These are phyloP conservation scores for Lactarius deliciosus DNA, from an alignment of 768 basidiomycete genomes.

Conservation along the genomic window DNA sequence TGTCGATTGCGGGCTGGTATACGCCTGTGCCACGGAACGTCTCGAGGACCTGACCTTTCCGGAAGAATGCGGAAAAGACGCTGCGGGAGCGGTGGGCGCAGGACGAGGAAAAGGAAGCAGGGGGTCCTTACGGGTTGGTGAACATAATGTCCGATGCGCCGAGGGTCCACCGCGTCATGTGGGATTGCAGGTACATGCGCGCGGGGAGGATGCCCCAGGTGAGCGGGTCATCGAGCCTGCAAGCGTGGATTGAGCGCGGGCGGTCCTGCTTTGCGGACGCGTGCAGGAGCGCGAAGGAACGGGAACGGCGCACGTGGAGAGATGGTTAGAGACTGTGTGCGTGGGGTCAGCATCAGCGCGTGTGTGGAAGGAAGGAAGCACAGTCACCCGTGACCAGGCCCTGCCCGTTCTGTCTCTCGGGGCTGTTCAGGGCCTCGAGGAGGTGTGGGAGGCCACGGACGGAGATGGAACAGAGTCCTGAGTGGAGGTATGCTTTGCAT, in stretches of 20 bases:
- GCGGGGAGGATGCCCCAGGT: slow-evolving; percentile 85
- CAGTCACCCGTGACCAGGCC: slow-evolving; percentile 70
- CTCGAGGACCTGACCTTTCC: slow-evolving; percentile 87
- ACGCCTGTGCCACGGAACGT: slow-evolving; percentile 90
- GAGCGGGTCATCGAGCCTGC: slow-evolving; percentile 78
- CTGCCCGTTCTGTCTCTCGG: slow-evolving; percentile 48
- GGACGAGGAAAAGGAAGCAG: slow-evolving; percentile 7
- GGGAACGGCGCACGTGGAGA: slow-evolving; percentile 68
- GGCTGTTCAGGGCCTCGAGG: slow-evolving; percentile 54
- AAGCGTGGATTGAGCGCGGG: slow-evolving; percentile 8
- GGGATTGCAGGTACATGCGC: slow-evolving; percentile 54
- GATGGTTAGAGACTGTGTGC: slow-evolving; percentile 81
- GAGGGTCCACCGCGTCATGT: slow-evolving; percentile 82
- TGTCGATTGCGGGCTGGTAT: slow-evolving; percentile 82
- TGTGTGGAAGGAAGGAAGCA: slow-evolving; percentile 6
- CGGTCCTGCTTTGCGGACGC: neutral
- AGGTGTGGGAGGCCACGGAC: slow-evolving; percentile 72
- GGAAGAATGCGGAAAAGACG: slow-evolving; percentile 81
- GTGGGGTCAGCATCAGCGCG: slow-evolving; percentile 2
- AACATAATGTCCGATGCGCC: slow-evolving; percentile 95
- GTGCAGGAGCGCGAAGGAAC: slow-evolving; percentile 21
- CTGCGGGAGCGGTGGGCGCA: slow-evolving; percentile 45
- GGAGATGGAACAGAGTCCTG: slow-evolving; percentile 63
- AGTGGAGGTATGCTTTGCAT: slow-evolving; percentile 74
- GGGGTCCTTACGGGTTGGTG: slow-evolving; percentile 71